These are phyloP conservation scores for Penicillium silybi DNA, from an alignment of 495 filamentous ascomycete genomes.

Conservation along the genomic window DNA sequence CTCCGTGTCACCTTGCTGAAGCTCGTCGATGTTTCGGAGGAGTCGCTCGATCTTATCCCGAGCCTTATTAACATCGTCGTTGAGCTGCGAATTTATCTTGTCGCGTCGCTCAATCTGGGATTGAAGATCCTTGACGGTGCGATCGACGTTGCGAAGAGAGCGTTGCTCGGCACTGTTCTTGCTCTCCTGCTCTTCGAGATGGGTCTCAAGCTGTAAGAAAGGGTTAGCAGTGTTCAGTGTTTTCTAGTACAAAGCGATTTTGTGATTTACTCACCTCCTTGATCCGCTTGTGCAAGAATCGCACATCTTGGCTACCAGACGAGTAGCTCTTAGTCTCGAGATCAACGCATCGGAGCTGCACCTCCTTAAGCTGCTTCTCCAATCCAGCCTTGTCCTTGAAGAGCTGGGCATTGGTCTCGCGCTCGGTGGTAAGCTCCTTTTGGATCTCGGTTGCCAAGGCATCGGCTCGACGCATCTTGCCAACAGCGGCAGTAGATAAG, in stretches of 20 bases:
- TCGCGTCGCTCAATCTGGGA: slow-evolving; percentile 89
- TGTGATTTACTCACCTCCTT: slow-evolving; percentile 70
- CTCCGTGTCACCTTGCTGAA: slow-evolving; percentile 80
- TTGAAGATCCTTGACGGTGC: slow-evolving; percentile 90
- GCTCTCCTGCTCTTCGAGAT: slow-evolving; percentile 79
- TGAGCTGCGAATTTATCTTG: slow-evolving; percentile 72
- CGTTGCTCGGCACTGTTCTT: slow-evolving; percentile 75
- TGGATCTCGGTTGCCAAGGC: slow-evolving; percentile 84
- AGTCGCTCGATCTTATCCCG: slow-evolving; percentile 89
- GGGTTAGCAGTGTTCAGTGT: slow-evolving; percentile 16
- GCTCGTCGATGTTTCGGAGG: slow-evolving; percentile 85
- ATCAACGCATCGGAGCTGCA: slow-evolving; percentile 85
- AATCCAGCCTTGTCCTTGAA: slow-evolving; percentile 89
- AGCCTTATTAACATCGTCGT: slow-evolving; percentile 74
- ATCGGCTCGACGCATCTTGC: slow-evolving; percentile 97
- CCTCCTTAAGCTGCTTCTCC: slow-evolving; percentile 88
- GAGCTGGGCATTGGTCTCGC: slow-evolving; percentile 76
- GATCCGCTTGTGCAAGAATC: slow-evolving; percentile 90
- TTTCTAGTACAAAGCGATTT: too few species aligned
- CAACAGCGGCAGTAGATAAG: slow-evolving; percentile 84
- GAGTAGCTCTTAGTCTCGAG: slow-evolving; percentile 97
- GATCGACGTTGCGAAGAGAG: slow-evolving; percentile 88
- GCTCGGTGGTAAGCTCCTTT: slow-evolving; percentile 88
- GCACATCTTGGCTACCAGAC: slow-evolving; percentile 87
- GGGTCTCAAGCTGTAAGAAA: slow-evolving; percentile 73